A percentile compares a stretch with the other conserved stretches of the same genome.
Evolutionary conservation across 2,329 filamentous ascomycete species (phyloP).

Genomic region (Alternaria triticina): DNA sequence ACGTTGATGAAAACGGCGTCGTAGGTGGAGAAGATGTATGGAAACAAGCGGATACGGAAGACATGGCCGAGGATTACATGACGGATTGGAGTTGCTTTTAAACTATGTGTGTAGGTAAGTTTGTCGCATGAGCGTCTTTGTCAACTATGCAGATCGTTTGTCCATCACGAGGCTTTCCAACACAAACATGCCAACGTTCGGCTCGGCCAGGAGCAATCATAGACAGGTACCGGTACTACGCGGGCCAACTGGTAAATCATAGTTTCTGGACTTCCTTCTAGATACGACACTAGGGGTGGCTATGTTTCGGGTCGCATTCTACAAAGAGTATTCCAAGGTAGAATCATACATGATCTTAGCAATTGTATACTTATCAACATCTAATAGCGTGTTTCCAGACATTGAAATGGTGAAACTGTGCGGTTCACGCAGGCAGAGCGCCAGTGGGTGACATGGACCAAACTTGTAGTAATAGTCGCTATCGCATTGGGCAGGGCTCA

Average conservation of each 20-base stretch:
- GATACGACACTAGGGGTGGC: background rate
- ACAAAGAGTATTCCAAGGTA: background rate
- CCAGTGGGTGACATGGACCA: background rate
- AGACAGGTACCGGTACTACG: background rate
- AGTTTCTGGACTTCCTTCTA: background rate
- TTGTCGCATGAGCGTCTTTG: background rate
- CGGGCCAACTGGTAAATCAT: background rate
- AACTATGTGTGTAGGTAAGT: background rate
- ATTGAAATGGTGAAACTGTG: background rate
- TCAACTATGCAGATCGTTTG: accelerated
- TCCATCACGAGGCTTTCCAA: background rate
- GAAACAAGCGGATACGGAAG: background rate
- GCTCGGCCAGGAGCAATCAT: background rate
- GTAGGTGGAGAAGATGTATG: background rate
- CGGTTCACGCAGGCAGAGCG: background rate
- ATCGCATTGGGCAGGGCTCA: background rate
- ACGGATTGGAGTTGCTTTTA: background rate
- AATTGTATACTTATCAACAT: background rate
- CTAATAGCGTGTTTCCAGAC: background rate
- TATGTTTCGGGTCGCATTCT: background rate
- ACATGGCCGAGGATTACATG: background rate
- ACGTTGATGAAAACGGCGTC: background rate
- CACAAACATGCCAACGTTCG: background rate
- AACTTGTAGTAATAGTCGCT: background rate
- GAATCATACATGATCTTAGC: background rate